phyloP scores from a whole-genome alignment of 225 moss, liverwort and hornwort genomes.

The Polytrichum formosum region DNA sequence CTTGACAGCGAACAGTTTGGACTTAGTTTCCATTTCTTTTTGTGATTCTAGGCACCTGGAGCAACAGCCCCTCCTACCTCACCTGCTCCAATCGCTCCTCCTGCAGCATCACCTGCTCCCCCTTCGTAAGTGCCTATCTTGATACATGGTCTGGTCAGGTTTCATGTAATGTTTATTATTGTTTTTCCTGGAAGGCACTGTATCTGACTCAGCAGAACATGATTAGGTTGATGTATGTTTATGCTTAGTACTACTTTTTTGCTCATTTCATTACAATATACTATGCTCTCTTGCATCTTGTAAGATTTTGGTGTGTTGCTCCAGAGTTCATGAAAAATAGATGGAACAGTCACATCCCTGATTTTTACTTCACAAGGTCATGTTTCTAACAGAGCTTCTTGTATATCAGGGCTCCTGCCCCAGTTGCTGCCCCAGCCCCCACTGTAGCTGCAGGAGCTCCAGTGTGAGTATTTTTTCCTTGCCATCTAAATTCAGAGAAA shows the following conservation, averaged over 20 bases:
- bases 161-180: too few species aligned
- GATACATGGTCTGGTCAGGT: too few species aligned
- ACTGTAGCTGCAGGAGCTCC: slow-evolving; percentile 22
- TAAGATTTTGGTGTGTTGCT: too few species aligned
- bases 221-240: too few species aligned
- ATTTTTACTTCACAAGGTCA: not conserved
- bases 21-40: not conserved
- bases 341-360: too few species aligned
- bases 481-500: slow-evolving; percentile 1
- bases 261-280: too few species aligned
- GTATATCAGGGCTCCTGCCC: slow-evolving; percentile 46
- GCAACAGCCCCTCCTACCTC: slow-evolving; percentile 31
- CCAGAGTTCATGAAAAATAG: too few species aligned
- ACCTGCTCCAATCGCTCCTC: slow-evolving; percentile 44
- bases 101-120: slow-evolving; percentile 39
- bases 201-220: too few species aligned
- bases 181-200: too few species aligned
- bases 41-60: slow-evolving; percentile 31
- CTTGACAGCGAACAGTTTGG: not conserved
- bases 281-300: too few species aligned
- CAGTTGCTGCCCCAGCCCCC: slow-evolving; percentile 28
- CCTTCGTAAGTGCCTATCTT: slow-evolving; percentile 37
- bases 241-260: too few species aligned
- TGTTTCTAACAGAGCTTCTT: not conserved
- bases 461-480: not conserved